phyloP scores from a whole-genome alignment of 345 rosid species.

The Erucastrum elatum region DNA sequence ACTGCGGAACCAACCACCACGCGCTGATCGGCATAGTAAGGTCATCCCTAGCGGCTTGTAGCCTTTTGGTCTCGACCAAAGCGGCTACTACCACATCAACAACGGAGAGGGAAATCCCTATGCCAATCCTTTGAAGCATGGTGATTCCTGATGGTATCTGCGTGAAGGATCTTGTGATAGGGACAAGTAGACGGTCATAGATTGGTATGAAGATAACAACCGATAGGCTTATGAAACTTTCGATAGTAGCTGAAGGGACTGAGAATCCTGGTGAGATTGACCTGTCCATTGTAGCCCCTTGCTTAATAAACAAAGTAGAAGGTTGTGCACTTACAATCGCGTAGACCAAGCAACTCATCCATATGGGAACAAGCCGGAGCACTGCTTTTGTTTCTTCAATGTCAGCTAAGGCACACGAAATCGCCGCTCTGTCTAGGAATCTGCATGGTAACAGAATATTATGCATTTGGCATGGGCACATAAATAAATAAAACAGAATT shows the following conservation, averaged over 20 bases:
- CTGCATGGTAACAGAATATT: conserved; percentile 32
- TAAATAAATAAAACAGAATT: neutral
- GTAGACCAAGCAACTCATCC: conserved; percentile 49
- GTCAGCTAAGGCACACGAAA: conserved; percentile 39
- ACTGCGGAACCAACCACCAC: conserved; percentile 42
- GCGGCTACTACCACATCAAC: conserved; percentile 36
- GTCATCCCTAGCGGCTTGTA: conserved; percentile 19
- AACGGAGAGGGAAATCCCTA: neutral
- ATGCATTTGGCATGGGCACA: too few species aligned
- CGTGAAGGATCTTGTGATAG: conserved; percentile 32
- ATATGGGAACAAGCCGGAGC: conserved; percentile 49
- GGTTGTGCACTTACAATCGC: conserved; percentile 51
- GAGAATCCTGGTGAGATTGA: conserved; percentile 36
- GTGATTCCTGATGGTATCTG: neutral
- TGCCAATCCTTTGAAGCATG: too few species aligned
- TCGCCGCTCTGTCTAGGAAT: conserved; percentile 51
- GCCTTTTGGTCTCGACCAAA: conserved; percentile 40
- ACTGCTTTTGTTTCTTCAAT: conserved; percentile 54
- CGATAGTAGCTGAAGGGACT: conserved; percentile 41
- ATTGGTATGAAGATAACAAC: conserved; percentile 45
- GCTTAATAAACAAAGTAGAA: conserved; percentile 54
- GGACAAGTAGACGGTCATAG: conserved; percentile 51
- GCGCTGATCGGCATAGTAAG: conserved; percentile 23
- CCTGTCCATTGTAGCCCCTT: conserved; percentile 58
- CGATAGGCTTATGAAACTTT: conserved; percentile 42